Conservation (phyloP, 2,329 filamentous ascomycete species). For the Diaporthe helianthi region DNA sequence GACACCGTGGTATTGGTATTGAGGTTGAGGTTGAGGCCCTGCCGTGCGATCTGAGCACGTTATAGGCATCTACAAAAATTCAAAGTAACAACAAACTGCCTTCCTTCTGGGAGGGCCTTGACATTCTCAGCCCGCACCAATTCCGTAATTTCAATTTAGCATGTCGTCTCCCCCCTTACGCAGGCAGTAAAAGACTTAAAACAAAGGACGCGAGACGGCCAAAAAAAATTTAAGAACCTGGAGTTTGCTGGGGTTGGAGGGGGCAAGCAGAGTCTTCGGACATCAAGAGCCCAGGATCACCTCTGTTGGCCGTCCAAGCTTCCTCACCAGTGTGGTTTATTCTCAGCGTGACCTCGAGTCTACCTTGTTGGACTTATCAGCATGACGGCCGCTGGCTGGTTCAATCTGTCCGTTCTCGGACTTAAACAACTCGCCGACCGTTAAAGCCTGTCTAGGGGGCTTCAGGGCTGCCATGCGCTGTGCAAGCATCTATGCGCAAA, state of each 20-base stretch:
- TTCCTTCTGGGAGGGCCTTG: neutral
- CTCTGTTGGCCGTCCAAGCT: conserved; percentile 3
- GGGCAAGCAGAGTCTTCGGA: neutral
- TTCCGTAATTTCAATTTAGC: conserved; percentile 25
- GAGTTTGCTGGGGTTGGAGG: neutral
- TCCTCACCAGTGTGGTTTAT: conserved; percentile 1
- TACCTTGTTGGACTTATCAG: conserved; percentile 25
- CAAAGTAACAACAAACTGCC: neutral
- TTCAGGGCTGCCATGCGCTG: conserved; percentile 8
- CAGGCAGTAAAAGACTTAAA: neutral
- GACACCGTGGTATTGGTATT: conserved; percentile 25
- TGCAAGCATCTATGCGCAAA: conserved; percentile 19
- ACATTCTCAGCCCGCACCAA: neutral
- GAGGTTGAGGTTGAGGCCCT: no score
- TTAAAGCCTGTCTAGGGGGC: conserved; percentile 36
- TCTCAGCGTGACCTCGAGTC: conserved; percentile 18
- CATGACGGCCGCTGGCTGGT: conserved; percentile 27
- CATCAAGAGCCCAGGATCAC: neutral
- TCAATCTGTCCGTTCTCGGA: conserved; percentile 42
- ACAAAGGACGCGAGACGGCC: neutral
- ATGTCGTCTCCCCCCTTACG: neutral
- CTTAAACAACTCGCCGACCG: conserved; percentile 48
- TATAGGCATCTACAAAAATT: neutral
- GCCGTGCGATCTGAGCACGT: neutral
- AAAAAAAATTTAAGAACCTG: neutral